Evolutionary conservation across 148 eudicot genomes (phyloP), one percentile per base, ranked within the genome.

Genomic region (Fagopyrum homotropicum): DNA sequence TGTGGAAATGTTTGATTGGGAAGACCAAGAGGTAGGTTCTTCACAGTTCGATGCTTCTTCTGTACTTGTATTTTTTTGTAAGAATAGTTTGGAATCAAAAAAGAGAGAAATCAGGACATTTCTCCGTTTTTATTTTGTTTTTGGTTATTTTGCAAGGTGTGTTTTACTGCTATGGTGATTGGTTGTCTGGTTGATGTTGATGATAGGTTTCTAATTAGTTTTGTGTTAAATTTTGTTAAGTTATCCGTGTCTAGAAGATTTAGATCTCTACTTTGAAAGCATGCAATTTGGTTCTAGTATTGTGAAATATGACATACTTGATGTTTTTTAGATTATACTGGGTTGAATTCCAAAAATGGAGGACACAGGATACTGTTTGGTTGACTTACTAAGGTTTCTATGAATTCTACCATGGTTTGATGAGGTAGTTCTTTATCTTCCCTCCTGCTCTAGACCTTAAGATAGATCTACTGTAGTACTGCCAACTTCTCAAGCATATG

Each of bases 1-100:
- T 75, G 69, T 72, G 74, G 88, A 84, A 75, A 91, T 91, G 96
- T 91, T 89, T 89, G 89, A 91, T 91, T 91, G 96, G 96, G 81
- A 91, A 83, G 96, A 91, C 82, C 84, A 91, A 78, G 93, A 91
- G 91, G 96, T 89, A 74, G 35, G 72, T 52, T 61, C 10, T 12
- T 52, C 73, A 44, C 50, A 70, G 7, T 45, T 45, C 51, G 8
- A 29, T 4, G 30, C 12, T 45, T 68, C 47, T 68, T 12, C 6
- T 68, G 2, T 64, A 10, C 8, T 64, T 64, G 22, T 55, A 2
- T 26, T 30, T 30, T 30, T 12, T 29, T 61, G 5, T 30, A 30
- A 12, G 45, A 40, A 5, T 40, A 12, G 15, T 66, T 64, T 16
- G 69, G 2, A 35, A 9, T 5, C 69, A 64, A 46, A 30, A 26